Conservation (phyloP, 768 basidiomycete genomes). For the Pleurotus giganteus region DNA sequence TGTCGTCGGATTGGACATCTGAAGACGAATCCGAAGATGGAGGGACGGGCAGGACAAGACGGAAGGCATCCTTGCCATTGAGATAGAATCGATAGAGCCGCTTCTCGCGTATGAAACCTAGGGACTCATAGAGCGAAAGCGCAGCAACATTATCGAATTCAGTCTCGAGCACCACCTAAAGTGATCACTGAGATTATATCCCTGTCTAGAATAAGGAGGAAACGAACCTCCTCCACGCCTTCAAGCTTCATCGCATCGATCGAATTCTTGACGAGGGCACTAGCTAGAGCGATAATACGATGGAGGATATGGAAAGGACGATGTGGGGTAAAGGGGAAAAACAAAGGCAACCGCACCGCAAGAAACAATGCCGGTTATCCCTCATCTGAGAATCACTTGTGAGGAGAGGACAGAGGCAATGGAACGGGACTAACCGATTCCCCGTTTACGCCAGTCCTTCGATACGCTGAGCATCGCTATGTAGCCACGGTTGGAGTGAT, state of each 20-base stretch:
- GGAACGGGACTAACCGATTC: constrained; percentile 71
- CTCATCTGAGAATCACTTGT: constrained; percentile 43
- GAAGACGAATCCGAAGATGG: constrained; percentile 25
- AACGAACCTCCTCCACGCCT: constrained; percentile 82
- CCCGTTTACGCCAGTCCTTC: constrained; percentile 81
- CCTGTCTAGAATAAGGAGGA: background rate
- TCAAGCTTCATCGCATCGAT: constrained; percentile 80
- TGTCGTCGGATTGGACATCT: constrained; percentile 30
- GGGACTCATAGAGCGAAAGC: constrained; percentile 82
- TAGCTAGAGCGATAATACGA: constrained; percentile 51
- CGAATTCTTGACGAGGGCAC: constrained; percentile 78
- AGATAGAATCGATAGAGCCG: constrained; percentile 93
- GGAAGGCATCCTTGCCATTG: constrained; percentile 94
- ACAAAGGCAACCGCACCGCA: constrained; percentile 43
- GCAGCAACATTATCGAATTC: constrained; percentile 92
- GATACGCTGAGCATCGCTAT: constrained; percentile 97
- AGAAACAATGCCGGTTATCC: constrained; percentile 36
- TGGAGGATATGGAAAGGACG: constrained; percentile 6
- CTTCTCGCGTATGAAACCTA: constrained; percentile 96
- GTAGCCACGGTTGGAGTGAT: constrained; percentile 82
- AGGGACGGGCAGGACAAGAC: constrained; percentile 68
- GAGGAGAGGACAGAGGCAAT: constrained; percentile 37
- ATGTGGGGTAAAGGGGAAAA: constrained; percentile 22
- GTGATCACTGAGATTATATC: background rate
- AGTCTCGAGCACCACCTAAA: constrained; percentile 90